Conservation (phyloP, 1,284 basidiomycete genomes). For the Ustilago hordei region DNA sequence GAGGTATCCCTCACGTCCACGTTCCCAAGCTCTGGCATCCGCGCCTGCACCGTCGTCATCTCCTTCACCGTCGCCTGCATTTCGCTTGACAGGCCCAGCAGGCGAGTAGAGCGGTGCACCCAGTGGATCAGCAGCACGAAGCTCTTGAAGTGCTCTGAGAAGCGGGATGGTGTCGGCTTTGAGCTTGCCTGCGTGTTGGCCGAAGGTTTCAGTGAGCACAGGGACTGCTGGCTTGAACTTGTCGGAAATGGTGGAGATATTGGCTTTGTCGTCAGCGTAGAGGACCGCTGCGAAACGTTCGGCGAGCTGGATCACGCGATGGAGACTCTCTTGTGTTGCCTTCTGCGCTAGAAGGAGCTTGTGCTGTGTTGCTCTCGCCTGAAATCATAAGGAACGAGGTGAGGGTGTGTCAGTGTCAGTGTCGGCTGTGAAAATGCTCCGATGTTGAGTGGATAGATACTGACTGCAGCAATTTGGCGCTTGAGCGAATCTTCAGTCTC, state of each 20-base stretch:
- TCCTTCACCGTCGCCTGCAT: slow-evolving; percentile 6
- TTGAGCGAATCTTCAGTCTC: slow-evolving; percentile 51
- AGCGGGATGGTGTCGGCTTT: slow-evolving; percentile 45
- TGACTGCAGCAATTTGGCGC: slow-evolving; percentile 50
- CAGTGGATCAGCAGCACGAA: slow-evolving; percentile 54
- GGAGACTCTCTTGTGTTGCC: slow-evolving; percentile 32
- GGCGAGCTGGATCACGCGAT: slow-evolving; percentile 29
- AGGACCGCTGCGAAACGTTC: slow-evolving; percentile 40
- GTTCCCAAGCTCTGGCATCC: slow-evolving; percentile 50
- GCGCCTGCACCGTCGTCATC: slow-evolving; percentile 23
- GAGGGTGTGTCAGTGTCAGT: background rate
- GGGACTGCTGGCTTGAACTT: slow-evolving; percentile 9
- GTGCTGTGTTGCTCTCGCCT: slow-evolving; percentile 49
- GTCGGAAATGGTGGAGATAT: background rate
- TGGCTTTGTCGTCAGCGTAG: slow-evolving; percentile 3
- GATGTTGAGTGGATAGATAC: background rate
- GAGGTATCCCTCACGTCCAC: slow-evolving; percentile 59
- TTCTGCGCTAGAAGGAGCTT: slow-evolving; percentile 38
- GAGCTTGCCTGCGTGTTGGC: slow-evolving; percentile 49
- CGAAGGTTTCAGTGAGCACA: slow-evolving; percentile 28
- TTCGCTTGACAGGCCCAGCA: slow-evolving; percentile 4
- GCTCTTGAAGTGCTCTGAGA: slow-evolving; percentile 41
- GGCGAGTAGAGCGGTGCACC: slow-evolving; percentile 41
- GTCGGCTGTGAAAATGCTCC: background rate
- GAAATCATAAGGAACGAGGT: background rate